Percentiles rank a stretch among this genome's conserved stretches.
These are phyloP conservation scores for Salix purpurea DNA, from an alignment of 345 rosid species.

Conservation along the genomic window DNA sequence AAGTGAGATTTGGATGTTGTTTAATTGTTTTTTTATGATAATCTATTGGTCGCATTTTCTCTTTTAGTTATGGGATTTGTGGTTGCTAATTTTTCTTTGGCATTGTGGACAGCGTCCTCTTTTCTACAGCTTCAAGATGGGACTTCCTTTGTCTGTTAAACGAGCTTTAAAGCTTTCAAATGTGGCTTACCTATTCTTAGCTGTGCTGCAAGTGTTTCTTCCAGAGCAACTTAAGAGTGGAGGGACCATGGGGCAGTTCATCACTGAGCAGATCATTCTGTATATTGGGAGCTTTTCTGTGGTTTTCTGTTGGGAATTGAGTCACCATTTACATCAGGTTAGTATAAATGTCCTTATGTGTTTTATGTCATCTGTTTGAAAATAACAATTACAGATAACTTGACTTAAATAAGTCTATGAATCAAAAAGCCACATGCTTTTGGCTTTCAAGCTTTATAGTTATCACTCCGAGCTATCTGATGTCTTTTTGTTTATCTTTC, in stretches of 20 bases:
- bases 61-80: neutral
- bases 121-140: conserved; percentile 88
- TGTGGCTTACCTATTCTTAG: conserved; percentile 42
- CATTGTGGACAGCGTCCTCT: conserved; percentile 57
- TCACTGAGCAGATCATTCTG: conserved; percentile 51
- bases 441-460: neutral
- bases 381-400: neutral
- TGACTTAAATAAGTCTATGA: neutral
- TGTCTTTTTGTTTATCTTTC: neutral
- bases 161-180: conserved; percentile 59
- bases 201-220: conserved; percentile 39
- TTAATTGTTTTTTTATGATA: neutral
- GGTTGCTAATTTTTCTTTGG: conserved; percentile 13
- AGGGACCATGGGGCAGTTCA: conserved; percentile 38
- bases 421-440: neutral
- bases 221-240: conserved; percentile 34
- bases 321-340: conserved; percentile 84
- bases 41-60: neutral
- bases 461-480: neutral
- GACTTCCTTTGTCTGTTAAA: conserved; percentile 49
- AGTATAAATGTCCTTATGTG: neutral
- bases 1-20: neutral
- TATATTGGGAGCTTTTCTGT: conserved; percentile 53
- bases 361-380: neutral
- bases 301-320: conserved; percentile 81